A percentile compares a stretch with the other conserved stretches of the same genome.
Evolutionary conservation across 139 green algal genomes (phyloP).

Genomic region (Dunaliella primolecta): DNA sequence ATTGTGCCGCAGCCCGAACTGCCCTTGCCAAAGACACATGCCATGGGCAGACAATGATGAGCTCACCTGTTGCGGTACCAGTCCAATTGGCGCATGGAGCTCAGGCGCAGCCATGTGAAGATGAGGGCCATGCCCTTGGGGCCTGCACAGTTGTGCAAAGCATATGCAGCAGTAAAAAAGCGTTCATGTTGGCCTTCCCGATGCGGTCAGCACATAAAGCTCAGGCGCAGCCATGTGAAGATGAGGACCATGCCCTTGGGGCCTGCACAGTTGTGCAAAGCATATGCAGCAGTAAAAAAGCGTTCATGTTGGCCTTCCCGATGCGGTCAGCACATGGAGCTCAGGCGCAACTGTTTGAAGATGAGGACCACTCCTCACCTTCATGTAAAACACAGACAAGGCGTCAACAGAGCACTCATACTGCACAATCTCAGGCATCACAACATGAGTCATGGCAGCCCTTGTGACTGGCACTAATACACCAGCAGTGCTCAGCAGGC

Average conservation of each 20-base stretch:
- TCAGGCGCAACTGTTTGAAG: slow-evolving; percentile 79
- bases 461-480: too few relatives aligned
- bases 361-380: slow-evolving; percentile 76
- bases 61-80: slow-evolving; percentile 59
- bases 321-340: slow-evolving; percentile 61
- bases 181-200: slow-evolving; percentile 51
- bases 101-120: slow-evolving; percentile 79
- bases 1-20: too few relatives aligned
- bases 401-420: too few relatives aligned
- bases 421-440: too few relatives aligned
- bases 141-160: slow-evolving; percentile 38
- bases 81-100: slow-evolving; percentile 63
- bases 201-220: slow-evolving; percentile 63
- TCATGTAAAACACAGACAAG: too few relatives aligned
- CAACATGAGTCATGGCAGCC: too few relatives aligned
- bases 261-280: slow-evolving; percentile 38
- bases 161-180: not conserved
- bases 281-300: not conserved
- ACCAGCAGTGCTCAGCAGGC: too few relatives aligned
- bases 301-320: slow-evolving; percentile 51
- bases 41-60: too few relatives aligned
- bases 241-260: slow-evolving; percentile 66
- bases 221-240: slow-evolving; percentile 79
- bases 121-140: slow-evolving; percentile 66
- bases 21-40: too few relatives aligned